phyloP scores from a whole-genome alignment of 768 basidiomycete genomes.

The Kwoniella mangroviensis region DNA sequence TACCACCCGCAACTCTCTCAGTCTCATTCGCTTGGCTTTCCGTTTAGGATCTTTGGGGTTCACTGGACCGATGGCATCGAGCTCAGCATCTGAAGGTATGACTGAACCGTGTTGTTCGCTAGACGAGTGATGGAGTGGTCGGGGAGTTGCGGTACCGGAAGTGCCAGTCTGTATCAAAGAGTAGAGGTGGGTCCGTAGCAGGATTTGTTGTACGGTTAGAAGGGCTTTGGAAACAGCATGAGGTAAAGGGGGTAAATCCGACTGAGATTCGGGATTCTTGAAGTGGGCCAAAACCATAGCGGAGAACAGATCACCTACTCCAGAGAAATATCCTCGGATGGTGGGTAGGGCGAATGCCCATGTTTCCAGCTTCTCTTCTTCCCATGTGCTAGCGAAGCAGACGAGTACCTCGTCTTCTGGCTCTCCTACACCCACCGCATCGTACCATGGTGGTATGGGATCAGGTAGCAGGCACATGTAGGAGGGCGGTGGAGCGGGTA shows the following conservation, averaged over 20 bases:
- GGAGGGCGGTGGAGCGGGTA: slow-evolving; percentile 40
- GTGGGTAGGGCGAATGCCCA: slow-evolving; percentile 75
- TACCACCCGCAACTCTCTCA: slow-evolving; percentile 81
- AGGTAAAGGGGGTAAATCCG: slow-evolving; percentile 34
- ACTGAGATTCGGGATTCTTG: slow-evolving; percentile 30
- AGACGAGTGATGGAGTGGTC: slow-evolving; percentile 60
- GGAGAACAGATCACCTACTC: slow-evolving; percentile 96
- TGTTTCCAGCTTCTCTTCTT: slow-evolving; percentile 35
- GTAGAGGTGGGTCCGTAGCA: slow-evolving; percentile 47
- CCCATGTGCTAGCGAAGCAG: slow-evolving; percentile 71
- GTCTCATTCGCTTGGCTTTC: slow-evolving; percentile 74
- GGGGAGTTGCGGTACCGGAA: slow-evolving; percentile 30
- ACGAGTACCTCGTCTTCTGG: slow-evolving; percentile 64
- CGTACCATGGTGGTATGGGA: slow-evolving; percentile 38
- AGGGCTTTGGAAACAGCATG: slow-evolving; percentile 52
- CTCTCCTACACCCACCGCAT: slow-evolving; percentile 22
- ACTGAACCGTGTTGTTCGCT: slow-evolving; percentile 64
- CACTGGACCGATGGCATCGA: slow-evolving; percentile 60
- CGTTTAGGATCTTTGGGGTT: slow-evolving; percentile 65
- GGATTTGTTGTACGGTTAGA: slow-evolving; percentile 51
- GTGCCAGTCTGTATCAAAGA: slow-evolving; percentile 23
- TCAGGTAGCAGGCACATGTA: slow-evolving; percentile 40
- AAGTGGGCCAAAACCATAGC: slow-evolving; percentile 87
- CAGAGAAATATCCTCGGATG: slow-evolving; percentile 89
- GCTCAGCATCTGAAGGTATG: slow-evolving; percentile 74